phyloP scores from a whole-genome alignment of 2,329 filamentous ascomycete genomes.

The Aspergillus novofumigatus region DNA sequence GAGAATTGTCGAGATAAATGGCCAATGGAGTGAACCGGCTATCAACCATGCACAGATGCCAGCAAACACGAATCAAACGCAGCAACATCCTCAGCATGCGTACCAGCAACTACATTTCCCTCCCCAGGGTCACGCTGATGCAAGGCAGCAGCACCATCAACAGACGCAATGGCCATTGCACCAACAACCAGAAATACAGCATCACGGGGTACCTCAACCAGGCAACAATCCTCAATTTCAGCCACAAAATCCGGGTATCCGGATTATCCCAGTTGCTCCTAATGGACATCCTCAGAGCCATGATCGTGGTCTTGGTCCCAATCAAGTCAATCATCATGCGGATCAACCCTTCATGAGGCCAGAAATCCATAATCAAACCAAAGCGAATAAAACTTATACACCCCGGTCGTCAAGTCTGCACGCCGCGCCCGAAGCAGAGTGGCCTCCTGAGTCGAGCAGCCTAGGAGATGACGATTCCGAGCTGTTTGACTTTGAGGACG shows the following conservation, averaged over 20 bases:
- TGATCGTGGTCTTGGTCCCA: neutral
- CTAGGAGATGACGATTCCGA: slow-evolving; percentile 27
- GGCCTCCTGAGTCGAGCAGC: slow-evolving; percentile 17
- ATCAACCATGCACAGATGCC: slow-evolving; percentile 2
- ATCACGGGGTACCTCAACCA: neutral
- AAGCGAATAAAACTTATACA: neutral
- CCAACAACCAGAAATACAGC: neutral
- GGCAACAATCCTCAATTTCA: slow-evolving; percentile 1
- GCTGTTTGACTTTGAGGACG: slow-evolving; percentile 22
- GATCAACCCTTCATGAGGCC: neutral
- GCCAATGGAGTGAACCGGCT: slow-evolving; percentile 1
- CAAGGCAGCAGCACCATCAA: slow-evolving; percentile 3
- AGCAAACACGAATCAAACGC: slow-evolving; percentile 1
- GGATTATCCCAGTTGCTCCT: neutral
- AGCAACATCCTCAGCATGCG: slow-evolving; percentile 9
- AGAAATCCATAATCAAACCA: neutral
- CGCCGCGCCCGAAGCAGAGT: slow-evolving; percentile 9
- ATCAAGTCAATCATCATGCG: neutral
- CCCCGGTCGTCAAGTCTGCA: neutral
- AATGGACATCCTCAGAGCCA: slow-evolving; percentile 2
- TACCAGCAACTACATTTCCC: slow-evolving; percentile 9
- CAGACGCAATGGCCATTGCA: neutral
- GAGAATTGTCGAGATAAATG: neutral
- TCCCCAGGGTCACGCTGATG: neutral
- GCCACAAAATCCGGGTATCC: neutral